Evolutionary conservation across 1,139 yeast species (phyloP).

Genomic region (Zhuliangozyma blackwelliae): DNA sequence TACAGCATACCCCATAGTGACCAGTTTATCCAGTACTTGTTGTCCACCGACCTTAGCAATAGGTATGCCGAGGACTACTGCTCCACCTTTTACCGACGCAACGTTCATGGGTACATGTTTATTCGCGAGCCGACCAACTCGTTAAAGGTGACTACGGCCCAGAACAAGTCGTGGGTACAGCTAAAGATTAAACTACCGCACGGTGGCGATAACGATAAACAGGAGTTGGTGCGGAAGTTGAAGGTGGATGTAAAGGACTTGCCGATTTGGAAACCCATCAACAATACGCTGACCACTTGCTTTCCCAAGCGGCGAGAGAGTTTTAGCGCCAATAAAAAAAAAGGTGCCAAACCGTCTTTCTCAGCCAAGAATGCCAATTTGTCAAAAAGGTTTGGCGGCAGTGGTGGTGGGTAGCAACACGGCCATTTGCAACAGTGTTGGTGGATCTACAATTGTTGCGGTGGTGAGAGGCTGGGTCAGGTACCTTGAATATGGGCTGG

Average conservation of each 20-base stretch:
- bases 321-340: neutral
- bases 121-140: slow-evolving; percentile 26
- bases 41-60: slow-evolving; percentile 1
- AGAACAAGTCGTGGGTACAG: slow-evolving; percentile 25
- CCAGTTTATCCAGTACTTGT: slow-evolving; percentile 4
- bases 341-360: slow-evolving; percentile 2
- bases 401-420: neutral
- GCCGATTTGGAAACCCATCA: slow-evolving; percentile 27
- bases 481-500: too few species aligned
- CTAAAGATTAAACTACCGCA: slow-evolving; percentile 20
- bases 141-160: slow-evolving; percentile 14
- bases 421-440: too few species aligned
- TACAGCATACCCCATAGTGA: slow-evolving; percentile 2
- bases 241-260: slow-evolving; percentile 26
- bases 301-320: neutral
- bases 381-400: slow-evolving; percentile 13
- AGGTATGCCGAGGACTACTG: slow-evolving; percentile 8
- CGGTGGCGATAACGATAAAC: slow-evolving; percentile 1
- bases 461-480: too few species aligned
- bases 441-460: too few species aligned
- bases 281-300: neutral
- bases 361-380: slow-evolving; percentile 8
- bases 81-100: slow-evolving; percentile 35
- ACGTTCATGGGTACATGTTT: slow-evolving; percentile 36
- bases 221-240: slow-evolving; percentile 13